Evolutionary conservation across 768 basidiomycete species (phyloP).

Genomic region (Paxillus rubicundulus): DNA sequence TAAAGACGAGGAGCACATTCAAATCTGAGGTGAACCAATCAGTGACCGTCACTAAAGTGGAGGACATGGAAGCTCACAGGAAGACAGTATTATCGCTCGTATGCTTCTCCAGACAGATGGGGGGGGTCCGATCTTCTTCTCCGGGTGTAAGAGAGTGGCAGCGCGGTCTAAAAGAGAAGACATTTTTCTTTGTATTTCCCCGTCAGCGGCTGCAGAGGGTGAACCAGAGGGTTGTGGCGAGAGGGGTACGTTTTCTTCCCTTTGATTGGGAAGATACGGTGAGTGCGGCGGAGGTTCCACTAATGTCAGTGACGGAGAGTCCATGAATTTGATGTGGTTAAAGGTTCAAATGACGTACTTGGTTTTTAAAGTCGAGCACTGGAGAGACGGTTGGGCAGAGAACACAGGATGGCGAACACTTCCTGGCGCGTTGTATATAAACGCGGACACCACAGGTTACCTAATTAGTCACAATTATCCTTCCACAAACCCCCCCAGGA

Average conservation of each 20-base stretch:
- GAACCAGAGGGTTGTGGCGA: constrained; percentile 6
- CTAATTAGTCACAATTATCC: no score
- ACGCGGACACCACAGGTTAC: no score
- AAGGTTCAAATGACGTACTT: constrained; percentile 11
- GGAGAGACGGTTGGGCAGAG: no score
- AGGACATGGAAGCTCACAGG: constrained; percentile 44
- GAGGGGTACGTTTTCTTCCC: neutral
- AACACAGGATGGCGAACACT: no score
- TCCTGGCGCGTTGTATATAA: no score
- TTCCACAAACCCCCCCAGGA: no score
- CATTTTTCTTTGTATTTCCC: constrained; percentile 7
- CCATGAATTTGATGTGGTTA: constrained; percentile 13
- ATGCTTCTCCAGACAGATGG: constrained; percentile 49
- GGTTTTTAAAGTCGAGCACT: neutral
- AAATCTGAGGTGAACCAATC: constrained; percentile 44
- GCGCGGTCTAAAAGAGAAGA: constrained; percentile 15
- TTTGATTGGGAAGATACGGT: constrained; percentile 1
- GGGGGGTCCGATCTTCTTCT: constrained; percentile 35
- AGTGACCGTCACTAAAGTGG: neutral
- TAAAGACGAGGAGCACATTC: constrained; percentile 68
- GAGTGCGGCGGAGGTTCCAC: constrained; percentile 12
- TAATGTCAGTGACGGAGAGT: constrained; percentile 5
- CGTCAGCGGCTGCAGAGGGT: constrained; percentile 5
- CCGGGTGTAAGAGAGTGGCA: constrained; percentile 37
- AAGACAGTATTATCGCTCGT: constrained; percentile 50